Percentiles rank a stretch among this genome's conserved stretches.
phyloP scores from a whole-genome alignment of 73 alveolate genomes.

The Tetrahymena elliotti region DNA sequence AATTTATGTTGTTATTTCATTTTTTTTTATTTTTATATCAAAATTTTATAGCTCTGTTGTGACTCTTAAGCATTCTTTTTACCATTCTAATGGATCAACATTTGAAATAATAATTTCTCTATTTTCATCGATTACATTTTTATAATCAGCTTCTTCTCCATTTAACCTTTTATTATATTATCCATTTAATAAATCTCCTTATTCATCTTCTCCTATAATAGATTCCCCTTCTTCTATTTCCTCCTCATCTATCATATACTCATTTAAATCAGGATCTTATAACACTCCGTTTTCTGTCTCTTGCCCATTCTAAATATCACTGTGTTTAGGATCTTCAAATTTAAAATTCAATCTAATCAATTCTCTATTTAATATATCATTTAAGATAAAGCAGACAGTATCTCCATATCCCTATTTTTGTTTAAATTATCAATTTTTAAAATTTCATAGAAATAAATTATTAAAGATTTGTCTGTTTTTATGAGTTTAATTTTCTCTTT shows the following conservation, averaged over 20 bases:
- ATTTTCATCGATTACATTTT: neutral
- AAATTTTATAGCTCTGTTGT: neutral
- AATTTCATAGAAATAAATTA: neutral
- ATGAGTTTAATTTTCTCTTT: too few relatives aligned
- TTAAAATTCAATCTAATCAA: conserved; percentile 74
- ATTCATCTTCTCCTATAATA: neutral
- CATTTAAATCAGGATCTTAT: neutral
- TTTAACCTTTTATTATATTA: neutral
- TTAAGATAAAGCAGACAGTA: conserved; percentile 64
- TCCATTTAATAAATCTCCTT: neutral
- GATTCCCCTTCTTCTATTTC: neutral
- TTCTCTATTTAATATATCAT: conserved; percentile 78
- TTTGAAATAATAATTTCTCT: neutral
- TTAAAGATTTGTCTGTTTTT: neutral
- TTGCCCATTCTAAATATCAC: neutral
- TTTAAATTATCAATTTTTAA: neutral
- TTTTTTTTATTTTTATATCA: neutral
- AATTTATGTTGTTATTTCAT: neutral
- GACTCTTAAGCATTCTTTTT: neutral
- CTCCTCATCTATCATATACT: neutral
- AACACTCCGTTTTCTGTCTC: neutral
- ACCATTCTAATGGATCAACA: neutral
- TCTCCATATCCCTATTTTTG: conserved; percentile 73
- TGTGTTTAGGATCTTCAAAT: conserved; percentile 48
- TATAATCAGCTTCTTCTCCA: neutral